phyloP scores from a whole-genome alignment of 257 asterid genomes.

The Fraxinus anomala region DNA sequence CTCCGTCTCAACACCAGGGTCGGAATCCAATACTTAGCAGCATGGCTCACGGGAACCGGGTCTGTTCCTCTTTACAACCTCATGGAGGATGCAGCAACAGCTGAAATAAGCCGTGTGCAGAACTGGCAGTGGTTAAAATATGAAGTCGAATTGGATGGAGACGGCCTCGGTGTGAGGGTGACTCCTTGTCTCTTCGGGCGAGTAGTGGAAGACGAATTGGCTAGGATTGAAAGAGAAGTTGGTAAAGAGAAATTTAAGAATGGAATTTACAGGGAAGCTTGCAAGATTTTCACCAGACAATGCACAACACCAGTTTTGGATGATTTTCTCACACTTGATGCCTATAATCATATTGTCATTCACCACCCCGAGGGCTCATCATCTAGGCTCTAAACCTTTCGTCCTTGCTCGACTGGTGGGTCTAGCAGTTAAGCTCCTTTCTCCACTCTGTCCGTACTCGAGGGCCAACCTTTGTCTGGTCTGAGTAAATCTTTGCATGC shows the following conservation, averaged over 20 bases:
- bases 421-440: not conserved
- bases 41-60: slow-evolving; percentile 86
- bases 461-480: not conserved
- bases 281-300: slow-evolving; percentile 74
- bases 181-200: slow-evolving; percentile 70
- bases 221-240: slow-evolving; percentile 74
- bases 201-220: slow-evolving; percentile 91
- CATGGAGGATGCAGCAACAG: slow-evolving; percentile 98
- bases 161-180: slow-evolving; percentile 76
- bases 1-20: slow-evolving; percentile 88
- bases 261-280: slow-evolving; percentile 82
- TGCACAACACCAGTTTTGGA: slow-evolving; percentile 65
- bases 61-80: slow-evolving; percentile 94
- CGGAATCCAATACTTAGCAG: slow-evolving; percentile 89
- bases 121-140: slow-evolving; percentile 96
- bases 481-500: no score
- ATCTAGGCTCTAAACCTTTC: slow-evolving; percentile 49
- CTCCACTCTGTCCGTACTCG: not conserved
- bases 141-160: slow-evolving; percentile 78
- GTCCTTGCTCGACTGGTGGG: not conserved
- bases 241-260: slow-evolving; percentile 69
- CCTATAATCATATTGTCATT: slow-evolving; percentile 68
- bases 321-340: slow-evolving; percentile 88
- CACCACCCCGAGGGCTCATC: slow-evolving; percentile 60
- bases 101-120: slow-evolving; percentile 95